Conservation (phyloP, 1,284 basidiomycete genomes). For the Trichosporon sp. region DNA sequence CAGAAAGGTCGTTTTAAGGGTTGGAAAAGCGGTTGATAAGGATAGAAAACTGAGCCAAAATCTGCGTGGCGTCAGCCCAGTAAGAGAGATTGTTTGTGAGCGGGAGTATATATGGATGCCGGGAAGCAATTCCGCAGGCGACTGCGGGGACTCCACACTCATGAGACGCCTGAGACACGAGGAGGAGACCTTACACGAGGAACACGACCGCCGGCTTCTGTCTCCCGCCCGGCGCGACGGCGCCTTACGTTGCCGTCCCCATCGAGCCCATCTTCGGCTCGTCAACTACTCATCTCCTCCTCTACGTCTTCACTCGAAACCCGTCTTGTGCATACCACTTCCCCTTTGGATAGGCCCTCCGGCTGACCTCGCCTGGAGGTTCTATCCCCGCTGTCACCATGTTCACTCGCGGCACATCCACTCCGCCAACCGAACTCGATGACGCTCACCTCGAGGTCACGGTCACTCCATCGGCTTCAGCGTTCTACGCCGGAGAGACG, state of each 20-base stretch:
- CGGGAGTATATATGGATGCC: neutral
- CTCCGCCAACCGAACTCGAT: slow-evolving; percentile 14
- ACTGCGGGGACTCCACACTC: neutral
- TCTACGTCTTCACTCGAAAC: neutral
- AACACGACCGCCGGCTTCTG: neutral
- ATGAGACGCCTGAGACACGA: neutral
- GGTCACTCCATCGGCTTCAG: slow-evolving; percentile 68
- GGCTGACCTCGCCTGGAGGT: neutral
- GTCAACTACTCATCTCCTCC: neutral
- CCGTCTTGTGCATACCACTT: neutral
- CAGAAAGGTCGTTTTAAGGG: neutral
- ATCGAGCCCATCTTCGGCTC: neutral
- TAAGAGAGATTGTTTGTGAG: neutral
- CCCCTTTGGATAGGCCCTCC: neutral
- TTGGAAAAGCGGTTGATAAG: neutral
- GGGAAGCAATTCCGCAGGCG: neutral
- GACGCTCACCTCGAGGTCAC: slow-evolving; percentile 49
- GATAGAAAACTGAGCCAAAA: neutral
- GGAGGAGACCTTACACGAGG: too few species aligned
- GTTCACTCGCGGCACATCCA: slow-evolving; percentile 12
- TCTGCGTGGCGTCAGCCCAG: neutral
- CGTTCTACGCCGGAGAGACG: slow-evolving; percentile 86
- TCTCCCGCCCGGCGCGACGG: neutral
- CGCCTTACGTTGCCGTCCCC: neutral
- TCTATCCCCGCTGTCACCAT: neutral